Percentiles rank a stretch among this genome's conserved stretches.
These are phyloP conservation scores for Fomes fomentarius DNA, from an alignment of 1,284 basidiomycete genomes.

Conservation along the genomic window DNA sequence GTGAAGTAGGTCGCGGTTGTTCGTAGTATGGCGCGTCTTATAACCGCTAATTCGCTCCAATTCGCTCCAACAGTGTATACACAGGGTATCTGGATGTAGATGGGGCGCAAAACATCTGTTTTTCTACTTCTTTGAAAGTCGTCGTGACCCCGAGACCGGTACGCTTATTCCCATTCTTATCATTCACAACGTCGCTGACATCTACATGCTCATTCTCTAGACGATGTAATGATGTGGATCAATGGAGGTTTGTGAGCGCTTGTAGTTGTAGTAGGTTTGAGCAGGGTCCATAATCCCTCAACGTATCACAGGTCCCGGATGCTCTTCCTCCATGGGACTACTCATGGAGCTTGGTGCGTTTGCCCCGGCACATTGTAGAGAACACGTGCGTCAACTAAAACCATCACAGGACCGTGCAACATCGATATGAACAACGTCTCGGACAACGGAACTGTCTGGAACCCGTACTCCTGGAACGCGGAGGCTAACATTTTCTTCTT, in stretches of 20 bases:
- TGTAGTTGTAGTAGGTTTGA: no score
- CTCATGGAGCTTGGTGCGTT: constrained; percentile 51
- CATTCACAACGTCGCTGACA: neutral
- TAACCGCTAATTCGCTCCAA: no score
- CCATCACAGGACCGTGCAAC: constrained; percentile 52
- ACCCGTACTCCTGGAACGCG: constrained; percentile 66
- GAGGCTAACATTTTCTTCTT: constrained; percentile 74
- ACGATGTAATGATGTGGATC: constrained; percentile 76
- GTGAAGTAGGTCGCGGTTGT: constrained; percentile 44
- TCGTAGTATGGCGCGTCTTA: neutral
- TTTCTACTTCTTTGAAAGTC: constrained; percentile 87
- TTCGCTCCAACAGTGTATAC: constrained; percentile 53
- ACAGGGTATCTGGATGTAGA: constrained; percentile 69
- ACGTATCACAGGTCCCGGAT: constrained; percentile 56
- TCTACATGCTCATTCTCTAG: constrained; percentile 27
- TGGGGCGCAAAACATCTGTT: constrained; percentile 68
- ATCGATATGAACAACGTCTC: constrained; percentile 55
- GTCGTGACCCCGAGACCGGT: constrained; percentile 62
- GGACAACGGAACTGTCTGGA: constrained; percentile 57
- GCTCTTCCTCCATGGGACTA: constrained; percentile 65
- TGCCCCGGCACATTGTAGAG: neutral
- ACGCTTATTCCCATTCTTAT: neutral
- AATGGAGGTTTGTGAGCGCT: constrained; percentile 60
- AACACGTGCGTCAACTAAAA: neutral
- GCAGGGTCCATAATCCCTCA: neutral